Conservation (phyloP, 2,329 filamentous ascomycete species). For the Fusarium buxicola region DNA sequence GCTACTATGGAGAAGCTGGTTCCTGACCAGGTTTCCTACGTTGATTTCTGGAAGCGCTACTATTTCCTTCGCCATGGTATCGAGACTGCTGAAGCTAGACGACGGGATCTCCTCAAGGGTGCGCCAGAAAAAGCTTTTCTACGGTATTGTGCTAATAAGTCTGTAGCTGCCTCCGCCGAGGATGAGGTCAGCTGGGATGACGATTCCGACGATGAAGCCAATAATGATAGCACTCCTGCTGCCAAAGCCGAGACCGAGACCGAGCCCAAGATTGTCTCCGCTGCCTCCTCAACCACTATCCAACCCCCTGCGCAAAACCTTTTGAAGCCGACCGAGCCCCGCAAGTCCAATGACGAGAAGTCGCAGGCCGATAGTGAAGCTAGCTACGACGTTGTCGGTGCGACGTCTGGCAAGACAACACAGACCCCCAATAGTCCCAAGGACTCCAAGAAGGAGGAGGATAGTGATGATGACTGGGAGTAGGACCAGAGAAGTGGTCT, state of each 20-base stretch:
- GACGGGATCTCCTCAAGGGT: constrained; percentile 93
- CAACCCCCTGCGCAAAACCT: constrained; percentile 60
- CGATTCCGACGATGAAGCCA: constrained; percentile 67
- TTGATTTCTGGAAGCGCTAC: constrained; percentile 92
- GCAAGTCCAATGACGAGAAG: constrained; percentile 87
- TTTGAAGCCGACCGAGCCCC: constrained; percentile 73
- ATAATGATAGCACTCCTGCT: constrained; percentile 38
- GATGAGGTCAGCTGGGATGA: constrained; percentile 80
- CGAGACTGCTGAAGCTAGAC: constrained; percentile 89
- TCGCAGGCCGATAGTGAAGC: constrained; percentile 93
- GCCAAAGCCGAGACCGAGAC: constrained; percentile 23
- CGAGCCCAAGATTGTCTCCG: constrained; percentile 58
- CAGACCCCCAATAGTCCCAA: constrained; percentile 78
- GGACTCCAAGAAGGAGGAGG: constrained; percentile 63
- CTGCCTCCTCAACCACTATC: constrained; percentile 70
- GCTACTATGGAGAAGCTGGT: constrained; percentile 94
- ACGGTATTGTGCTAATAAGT: constrained; percentile 22
- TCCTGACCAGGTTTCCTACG: constrained; percentile 91
- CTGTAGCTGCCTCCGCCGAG: constrained; percentile 72
- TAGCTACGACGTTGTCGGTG: constrained; percentile 93
- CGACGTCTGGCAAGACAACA: constrained; percentile 79
- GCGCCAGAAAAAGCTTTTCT: constrained; percentile 47
- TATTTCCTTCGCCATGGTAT: constrained; percentile 95
- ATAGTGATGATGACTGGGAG: constrained; percentile 79
- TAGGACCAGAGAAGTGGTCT: constrained; percentile 52